Percentiles rank a stretch among this genome's conserved stretches.
These are phyloP conservation scores for Hylodesmum podocarpum DNA, from an alignment of 306 rosid genomes.

Conservation along the genomic window DNA sequence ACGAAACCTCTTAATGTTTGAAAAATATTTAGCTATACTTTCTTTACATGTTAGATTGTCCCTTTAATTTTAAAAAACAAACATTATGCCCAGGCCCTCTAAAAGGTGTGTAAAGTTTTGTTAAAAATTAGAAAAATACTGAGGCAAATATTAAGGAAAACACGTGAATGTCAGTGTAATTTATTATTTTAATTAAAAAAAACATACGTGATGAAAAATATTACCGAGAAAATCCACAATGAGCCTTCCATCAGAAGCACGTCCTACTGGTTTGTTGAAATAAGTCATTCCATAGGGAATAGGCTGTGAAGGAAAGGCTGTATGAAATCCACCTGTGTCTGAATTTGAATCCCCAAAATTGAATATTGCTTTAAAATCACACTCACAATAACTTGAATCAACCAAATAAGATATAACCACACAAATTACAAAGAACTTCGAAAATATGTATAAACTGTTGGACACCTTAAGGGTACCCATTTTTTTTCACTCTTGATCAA, in stretches of 20 bases:
- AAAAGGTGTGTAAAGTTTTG: too few relatives aligned
- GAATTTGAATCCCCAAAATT: constrained; percentile 45
- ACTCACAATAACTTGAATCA: constrained; percentile 18
- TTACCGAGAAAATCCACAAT: constrained; percentile 77
- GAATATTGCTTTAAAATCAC: constrained; percentile 58
- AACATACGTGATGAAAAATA: background rate
- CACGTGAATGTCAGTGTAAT: too few relatives aligned
- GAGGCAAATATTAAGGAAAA: too few relatives aligned
- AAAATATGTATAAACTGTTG: background rate
- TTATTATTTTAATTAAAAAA: too few relatives aligned
- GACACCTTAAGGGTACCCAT: background rate
- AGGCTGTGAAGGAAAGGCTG: constrained; percentile 71
- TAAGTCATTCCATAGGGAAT: constrained; percentile 67
- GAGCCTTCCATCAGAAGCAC: constrained; percentile 87
- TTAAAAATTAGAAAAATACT: too few relatives aligned
- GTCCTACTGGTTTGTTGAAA: constrained; percentile 67
- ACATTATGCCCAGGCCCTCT: too few relatives aligned
- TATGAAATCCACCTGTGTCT: constrained; percentile 43
- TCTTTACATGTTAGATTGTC: too few relatives aligned
- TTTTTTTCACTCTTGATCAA: background rate
- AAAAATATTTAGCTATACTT: too few relatives aligned
- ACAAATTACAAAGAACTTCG: background rate
- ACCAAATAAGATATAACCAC: background rate
- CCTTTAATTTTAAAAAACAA: too few relatives aligned
- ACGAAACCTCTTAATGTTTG: too few relatives aligned